Base-by-base conservation (phyloP, 2,329 filamentous ascomycete genomes). In the Exserohilum rostratum region DNA sequence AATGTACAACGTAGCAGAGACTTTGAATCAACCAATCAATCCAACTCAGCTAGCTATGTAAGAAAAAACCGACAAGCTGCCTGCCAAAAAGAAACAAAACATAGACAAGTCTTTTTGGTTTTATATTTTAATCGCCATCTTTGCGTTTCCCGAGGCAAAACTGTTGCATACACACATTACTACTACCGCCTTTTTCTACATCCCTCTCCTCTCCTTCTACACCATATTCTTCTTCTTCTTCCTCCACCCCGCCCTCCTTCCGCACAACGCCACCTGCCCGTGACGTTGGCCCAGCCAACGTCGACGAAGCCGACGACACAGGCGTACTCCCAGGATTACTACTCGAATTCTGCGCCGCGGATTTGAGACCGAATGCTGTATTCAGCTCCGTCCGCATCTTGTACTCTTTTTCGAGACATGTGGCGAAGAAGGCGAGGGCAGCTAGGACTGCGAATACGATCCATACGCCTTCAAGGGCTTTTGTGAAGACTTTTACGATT, bases 291-390 rank as follows among this genome's bases (percentile, higher is more conserved):
- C 20, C 37, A 11, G 22, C 11, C 5, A 39, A 18, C 11, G 18
- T 39, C 3, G 37, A 39, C 20, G 20, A 20, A 39, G 37, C 20
- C 18, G 37, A 39, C 22, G 37, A 39, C 6, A 11, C 18, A 6
- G 33, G 27, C 27, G 13, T 22, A 40, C 34, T 46, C 20, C 18
- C 22, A 5, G 39, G 25, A 9, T 25, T 18, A 2, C 29, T 38
- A 1, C 18, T 29, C 17, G 15, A 18, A 46, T 65, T 64, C 17
- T 50, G 10, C 27, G 27, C 46, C 9, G n/a, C n/a, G n/a, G 54
- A 50, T 55, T 76, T 71, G 3, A 79, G 58, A 0, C 77, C 77
- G 61, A 71, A 79, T 13, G 73, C 69, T 0, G 76, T 79, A 40
- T 78, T 70, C 33, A 79, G 58, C 15, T 74, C 69, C 11, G 68